Percentiles rank a stretch among this genome's conserved stretches.
These are phyloP conservation scores for Colletotrichum simmondsii DNA, from an alignment of 2,329 filamentous ascomycete species.

Conservation along the genomic window DNA sequence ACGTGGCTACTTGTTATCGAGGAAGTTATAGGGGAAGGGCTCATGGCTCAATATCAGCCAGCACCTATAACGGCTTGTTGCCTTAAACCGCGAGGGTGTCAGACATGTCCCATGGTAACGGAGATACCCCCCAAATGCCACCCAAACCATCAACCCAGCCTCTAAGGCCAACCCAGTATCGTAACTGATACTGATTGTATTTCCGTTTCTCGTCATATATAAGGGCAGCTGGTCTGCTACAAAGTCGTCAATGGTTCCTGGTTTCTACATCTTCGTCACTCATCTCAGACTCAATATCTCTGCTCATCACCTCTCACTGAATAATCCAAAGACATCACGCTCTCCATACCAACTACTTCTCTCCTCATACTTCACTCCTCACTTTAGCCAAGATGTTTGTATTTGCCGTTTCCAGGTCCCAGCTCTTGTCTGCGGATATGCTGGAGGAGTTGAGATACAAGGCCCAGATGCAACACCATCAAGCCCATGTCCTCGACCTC, in stretches of 20 bases:
- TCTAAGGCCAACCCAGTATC: background rate
- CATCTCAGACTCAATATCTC: background rate
- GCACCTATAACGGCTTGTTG: too few species aligned
- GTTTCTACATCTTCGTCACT: background rate
- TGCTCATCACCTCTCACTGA: background rate
- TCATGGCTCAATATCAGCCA: too few species aligned
- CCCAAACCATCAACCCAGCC: background rate
- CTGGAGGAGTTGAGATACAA: conserved; percentile 6
- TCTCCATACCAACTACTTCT: background rate
- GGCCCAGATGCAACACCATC: conserved; percentile 2
- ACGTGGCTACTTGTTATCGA: too few species aligned
- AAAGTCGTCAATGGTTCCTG: too few species aligned
- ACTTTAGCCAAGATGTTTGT: background rate
- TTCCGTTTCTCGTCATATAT: background rate
- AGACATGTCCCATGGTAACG: too few species aligned
- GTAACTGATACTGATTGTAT: background rate
- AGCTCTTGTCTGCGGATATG: background rate
- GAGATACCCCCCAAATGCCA: too few species aligned
- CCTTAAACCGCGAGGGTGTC: too few species aligned
- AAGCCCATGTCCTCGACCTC: conserved; percentile 3
- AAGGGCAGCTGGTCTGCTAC: background rate
- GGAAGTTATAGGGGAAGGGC: too few species aligned
- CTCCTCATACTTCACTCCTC: background rate
- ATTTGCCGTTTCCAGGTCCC: background rate
- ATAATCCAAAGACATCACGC: background rate